phyloP scores from a whole-genome alignment of 2,329 filamentous ascomycete genomes.

The Xylariaceae sp. region DNA sequence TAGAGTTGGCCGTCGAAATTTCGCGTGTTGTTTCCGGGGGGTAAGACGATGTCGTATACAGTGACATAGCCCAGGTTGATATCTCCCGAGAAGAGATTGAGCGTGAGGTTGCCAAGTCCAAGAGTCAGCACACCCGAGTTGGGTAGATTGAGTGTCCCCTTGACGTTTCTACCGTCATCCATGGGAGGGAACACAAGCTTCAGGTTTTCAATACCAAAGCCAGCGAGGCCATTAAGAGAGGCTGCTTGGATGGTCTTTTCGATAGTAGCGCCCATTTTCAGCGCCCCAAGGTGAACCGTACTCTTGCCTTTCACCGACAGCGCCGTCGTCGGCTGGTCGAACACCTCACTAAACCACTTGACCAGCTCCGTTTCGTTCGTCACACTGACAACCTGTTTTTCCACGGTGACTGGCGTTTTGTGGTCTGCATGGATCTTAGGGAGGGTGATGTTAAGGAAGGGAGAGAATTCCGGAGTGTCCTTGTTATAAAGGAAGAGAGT shows the following conservation, averaged over 20 bases:
- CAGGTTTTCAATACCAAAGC: slow-evolving; percentile 35
- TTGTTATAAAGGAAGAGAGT: slow-evolving; percentile 39
- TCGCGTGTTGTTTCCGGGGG: slow-evolving; percentile 39
- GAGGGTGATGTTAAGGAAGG: slow-evolving; percentile 30
- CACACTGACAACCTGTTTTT: slow-evolving; percentile 33
- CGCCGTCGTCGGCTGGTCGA: slow-evolving; percentile 33
- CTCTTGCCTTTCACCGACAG: slow-evolving; percentile 37
- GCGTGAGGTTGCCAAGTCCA: slow-evolving; percentile 41
- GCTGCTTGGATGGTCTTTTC: slow-evolving; percentile 39
- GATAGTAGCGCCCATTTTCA: slow-evolving; percentile 35
- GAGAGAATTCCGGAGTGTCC: slow-evolving; percentile 29
- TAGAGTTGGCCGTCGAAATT: slow-evolving; percentile 38
- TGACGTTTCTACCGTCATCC: slow-evolving; percentile 38
- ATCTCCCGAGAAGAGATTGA: slow-evolving; percentile 39
- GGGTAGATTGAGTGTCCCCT: slow-evolving; percentile 39
- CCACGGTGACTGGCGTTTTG: slow-evolving; percentile 34
- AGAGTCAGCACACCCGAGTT: slow-evolving; percentile 41
- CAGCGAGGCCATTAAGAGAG: slow-evolving; percentile 36
- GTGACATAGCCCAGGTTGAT: slow-evolving; percentile 36
- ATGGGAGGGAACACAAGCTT: slow-evolving; percentile 35
- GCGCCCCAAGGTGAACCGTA: slow-evolving; percentile 35
- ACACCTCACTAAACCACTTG: slow-evolving; percentile 36
- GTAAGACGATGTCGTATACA: slow-evolving; percentile 36
- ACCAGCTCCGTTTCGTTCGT: slow-evolving; percentile 37
- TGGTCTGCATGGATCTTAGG: slow-evolving; percentile 33